Evolutionary conservation across 2,329 filamentous ascomycete species (phyloP).

Genomic region (Helotiales sp.): DNA sequence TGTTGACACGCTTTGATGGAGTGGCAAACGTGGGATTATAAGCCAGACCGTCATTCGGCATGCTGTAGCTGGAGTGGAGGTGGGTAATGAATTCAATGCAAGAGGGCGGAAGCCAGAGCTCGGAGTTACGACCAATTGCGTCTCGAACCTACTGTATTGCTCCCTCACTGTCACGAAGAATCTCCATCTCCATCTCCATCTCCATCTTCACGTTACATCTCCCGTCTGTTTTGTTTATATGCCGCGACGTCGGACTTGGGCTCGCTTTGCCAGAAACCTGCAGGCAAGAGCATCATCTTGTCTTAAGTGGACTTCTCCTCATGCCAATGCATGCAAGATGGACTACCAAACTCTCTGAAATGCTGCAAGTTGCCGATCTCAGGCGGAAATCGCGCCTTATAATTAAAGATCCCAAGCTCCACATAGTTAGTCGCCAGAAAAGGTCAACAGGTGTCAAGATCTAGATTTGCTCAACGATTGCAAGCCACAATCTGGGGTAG

Average conservation of each 20-base stretch:
- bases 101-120: background rate
- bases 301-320: no score
- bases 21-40: background rate
- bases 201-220: background rate
- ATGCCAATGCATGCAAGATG: no score
- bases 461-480: background rate
- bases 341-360: no score
- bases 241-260: background rate
- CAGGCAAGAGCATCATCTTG: no score
- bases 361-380: background rate
- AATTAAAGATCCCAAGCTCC: background rate
- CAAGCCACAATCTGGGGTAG: background rate
- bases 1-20: background rate
- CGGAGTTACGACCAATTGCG: background rate
- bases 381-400: background rate
- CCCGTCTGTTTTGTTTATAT: background rate
- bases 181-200: no score
- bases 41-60: background rate
- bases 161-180: background rate
- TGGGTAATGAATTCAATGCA: background rate
- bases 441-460: background rate
- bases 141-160: background rate
- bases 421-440: background rate
- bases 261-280: no score
- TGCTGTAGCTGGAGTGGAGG: background rate